Evolutionary conservation across 768 basidiomycete species (phyloP).

Genomic region (Boletus subparvulus): DNA sequence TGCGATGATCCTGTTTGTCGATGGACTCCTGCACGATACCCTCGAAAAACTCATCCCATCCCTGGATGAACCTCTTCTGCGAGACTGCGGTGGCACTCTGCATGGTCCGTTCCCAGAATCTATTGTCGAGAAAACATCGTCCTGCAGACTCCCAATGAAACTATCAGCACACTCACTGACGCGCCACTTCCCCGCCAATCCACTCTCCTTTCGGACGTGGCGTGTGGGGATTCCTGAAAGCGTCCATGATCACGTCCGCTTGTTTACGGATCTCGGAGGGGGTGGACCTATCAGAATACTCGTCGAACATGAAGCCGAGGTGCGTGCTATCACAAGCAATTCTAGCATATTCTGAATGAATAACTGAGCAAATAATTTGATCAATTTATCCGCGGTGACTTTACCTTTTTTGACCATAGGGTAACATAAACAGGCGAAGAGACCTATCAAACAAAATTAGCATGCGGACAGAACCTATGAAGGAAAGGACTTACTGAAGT

Average conservation of each 20-base stretch:
- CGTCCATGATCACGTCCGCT: constrained; percentile 22
- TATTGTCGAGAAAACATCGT: background rate
- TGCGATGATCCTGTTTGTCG: constrained; percentile 34
- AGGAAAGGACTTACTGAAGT: constrained; percentile 4
- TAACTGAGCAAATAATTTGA: background rate
- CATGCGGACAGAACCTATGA: background rate
- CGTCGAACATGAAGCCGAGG: constrained; percentile 50
- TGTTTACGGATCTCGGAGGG: constrained; percentile 29
- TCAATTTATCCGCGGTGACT: background rate
- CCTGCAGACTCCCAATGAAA: background rate
- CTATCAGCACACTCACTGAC: constrained; percentile 11
- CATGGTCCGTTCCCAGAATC: constrained; percentile 17
- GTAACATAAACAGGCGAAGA: constrained; percentile 6
- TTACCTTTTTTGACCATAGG: constrained; percentile 12
- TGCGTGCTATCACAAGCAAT: constrained; percentile 52
- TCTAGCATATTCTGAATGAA: constrained; percentile 23
- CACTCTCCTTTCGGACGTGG: constrained; percentile 18
- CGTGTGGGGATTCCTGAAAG: constrained; percentile 8
- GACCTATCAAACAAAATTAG: constrained; percentile 3
- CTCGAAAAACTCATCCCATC: constrained; percentile 37
- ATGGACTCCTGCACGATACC: constrained; percentile 43
- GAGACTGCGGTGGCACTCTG: background rate
- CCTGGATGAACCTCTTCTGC: constrained; percentile 36
- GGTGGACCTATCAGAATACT: constrained; percentile 45
- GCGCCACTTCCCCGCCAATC: constrained; percentile 17